Percentiles rank a stretch among this genome's conserved stretches.
Conservation (phyloP, 148 eudicot species). For the Oxyria digyna region DNA sequence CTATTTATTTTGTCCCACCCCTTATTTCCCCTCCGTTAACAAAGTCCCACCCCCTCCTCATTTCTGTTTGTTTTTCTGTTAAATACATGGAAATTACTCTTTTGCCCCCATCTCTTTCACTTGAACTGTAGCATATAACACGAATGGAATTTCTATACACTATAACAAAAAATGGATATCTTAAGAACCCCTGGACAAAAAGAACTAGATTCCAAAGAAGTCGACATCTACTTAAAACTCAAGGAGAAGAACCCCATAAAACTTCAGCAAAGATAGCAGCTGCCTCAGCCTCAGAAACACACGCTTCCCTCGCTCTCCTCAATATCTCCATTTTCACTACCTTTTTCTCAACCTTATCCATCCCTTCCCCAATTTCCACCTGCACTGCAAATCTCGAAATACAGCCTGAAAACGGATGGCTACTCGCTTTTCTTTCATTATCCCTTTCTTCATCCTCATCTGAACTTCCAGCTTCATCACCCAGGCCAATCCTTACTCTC, state of each 20-base stretch:
- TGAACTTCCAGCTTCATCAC: not conserved
- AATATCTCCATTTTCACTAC: constrained; percentile 26
- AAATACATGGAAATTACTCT: too few relatives aligned
- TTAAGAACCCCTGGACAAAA: not conserved
- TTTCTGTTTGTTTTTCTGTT: too few relatives aligned
- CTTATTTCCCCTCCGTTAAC: too few relatives aligned
- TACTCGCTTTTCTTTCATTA: not conserved
- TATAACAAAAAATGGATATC: not conserved
- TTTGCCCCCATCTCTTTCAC: too few relatives aligned
- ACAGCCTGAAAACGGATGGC: constrained; percentile 23
- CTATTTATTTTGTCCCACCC: too few relatives aligned
- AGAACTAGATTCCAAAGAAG: too few relatives aligned
- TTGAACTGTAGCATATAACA: too few relatives aligned
- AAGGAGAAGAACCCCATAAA: constrained; percentile 41
- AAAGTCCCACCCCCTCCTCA: too few relatives aligned
- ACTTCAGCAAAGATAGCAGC: constrained; percentile 35
- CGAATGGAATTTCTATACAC: too few relatives aligned
- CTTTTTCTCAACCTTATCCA: constrained; percentile 31
- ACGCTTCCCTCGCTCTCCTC: constrained; percentile 32
- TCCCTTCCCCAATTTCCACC: constrained; percentile 35
- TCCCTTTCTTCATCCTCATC: constrained; percentile 8
- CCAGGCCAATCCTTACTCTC: constrained; percentile 12
- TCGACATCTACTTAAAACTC: not conserved
- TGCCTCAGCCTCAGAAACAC: constrained; percentile 41
- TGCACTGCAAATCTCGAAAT: constrained; percentile 22